A percentile compares a stretch with the other conserved stretches of the same genome.
Conservation (phyloP, 1,284 basidiomycete species). For the Ceraceosorus guamensis region DNA sequence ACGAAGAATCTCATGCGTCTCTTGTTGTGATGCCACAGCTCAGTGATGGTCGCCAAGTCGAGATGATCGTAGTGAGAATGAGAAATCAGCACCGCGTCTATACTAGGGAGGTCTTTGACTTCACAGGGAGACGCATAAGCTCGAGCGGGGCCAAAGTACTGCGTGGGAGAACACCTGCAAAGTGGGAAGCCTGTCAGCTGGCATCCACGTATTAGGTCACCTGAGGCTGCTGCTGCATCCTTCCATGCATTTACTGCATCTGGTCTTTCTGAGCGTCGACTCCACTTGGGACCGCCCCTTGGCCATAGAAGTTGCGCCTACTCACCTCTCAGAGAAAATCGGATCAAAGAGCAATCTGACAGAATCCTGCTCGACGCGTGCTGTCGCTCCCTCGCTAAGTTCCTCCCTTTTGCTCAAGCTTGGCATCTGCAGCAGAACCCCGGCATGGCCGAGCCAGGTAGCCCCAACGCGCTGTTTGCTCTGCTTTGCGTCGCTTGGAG, state of each 20-base stretch:
- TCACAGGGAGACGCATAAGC: constrained; percentile 33
- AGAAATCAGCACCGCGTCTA: constrained; percentile 42
- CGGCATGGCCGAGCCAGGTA: constrained; percentile 45
- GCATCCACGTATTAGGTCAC: too few relatives aligned
- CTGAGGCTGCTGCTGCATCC: too few relatives aligned
- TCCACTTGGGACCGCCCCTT: not conserved
- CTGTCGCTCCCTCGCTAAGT: not conserved
- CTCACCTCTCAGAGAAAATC: constrained; percentile 39
- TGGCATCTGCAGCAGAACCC: constrained; percentile 35
- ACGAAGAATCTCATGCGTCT: constrained; percentile 32
- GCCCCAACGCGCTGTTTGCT: constrained; percentile 4
- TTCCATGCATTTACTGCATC: too few relatives aligned
- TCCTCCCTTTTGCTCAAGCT: not conserved
- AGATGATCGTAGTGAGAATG: constrained; percentile 48
- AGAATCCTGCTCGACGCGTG: constrained; percentile 5
- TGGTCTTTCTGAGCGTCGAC: too few relatives aligned
- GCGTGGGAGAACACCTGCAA: constrained; percentile 32
- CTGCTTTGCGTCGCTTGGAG: constrained; percentile 1
- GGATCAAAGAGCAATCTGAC: constrained; percentile 40
- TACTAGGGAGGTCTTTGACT: constrained; percentile 27
- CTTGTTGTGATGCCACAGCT: constrained; percentile 26
- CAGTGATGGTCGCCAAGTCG: constrained; percentile 31
- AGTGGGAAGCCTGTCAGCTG: not conserved
- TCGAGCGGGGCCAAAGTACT: constrained; percentile 33
- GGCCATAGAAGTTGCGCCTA: not conserved